Evolutionary conservation across 2,329 filamentous ascomycete genomes (phyloP), one percentile per base, ranked within the genome.

Genomic region (Ophiostoma triangulosporum): DNA sequence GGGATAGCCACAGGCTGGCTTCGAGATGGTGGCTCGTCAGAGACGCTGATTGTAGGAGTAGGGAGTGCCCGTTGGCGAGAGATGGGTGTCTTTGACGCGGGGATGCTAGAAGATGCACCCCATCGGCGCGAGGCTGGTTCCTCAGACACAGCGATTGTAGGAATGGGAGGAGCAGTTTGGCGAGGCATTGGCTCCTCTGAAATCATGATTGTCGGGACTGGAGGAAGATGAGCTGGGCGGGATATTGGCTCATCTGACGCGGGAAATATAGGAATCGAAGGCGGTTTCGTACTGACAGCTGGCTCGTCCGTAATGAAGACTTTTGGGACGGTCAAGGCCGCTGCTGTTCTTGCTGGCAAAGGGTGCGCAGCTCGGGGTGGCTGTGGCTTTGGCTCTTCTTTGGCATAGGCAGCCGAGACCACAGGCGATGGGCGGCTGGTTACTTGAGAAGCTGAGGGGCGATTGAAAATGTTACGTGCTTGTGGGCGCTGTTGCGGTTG

Each of bases 401-500:
- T 46, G 20, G 51, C 24, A 11, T 17, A 26, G 31, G 43, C 17
- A 5, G 67, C 52, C 55, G 64, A 73, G 62, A 63, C 63, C 58
- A 2, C 20, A 22, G 53, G 38, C 17, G 15, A 38, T 51, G 9
- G 67, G 52, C 57, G 64, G 73, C 62, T 63, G 31, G 69, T 69
- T 67, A 77, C 63, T 61, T 71, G 68, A 70, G 72, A 68, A 66
- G 66, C 63, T 64, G 73, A 64, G 61, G 66, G 54, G 63, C 50
- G 55, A 15, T 12, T 38, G 55, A 57, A 57, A 54, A 57, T 54
- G 55, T 54, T 52, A 54, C 55, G 55, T 62, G 69, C 65, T 62
- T 61, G 63, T 58, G 67, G 64, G 58, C 63, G 68, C 62, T 61
- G 65, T 62, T 63, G 69, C 24, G 31, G 50, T 51, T 43, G 33